These are phyloP conservation scores for Candida sphagnicola DNA, from an alignment of 805 yeast species.

Conservation along the genomic window DNA sequence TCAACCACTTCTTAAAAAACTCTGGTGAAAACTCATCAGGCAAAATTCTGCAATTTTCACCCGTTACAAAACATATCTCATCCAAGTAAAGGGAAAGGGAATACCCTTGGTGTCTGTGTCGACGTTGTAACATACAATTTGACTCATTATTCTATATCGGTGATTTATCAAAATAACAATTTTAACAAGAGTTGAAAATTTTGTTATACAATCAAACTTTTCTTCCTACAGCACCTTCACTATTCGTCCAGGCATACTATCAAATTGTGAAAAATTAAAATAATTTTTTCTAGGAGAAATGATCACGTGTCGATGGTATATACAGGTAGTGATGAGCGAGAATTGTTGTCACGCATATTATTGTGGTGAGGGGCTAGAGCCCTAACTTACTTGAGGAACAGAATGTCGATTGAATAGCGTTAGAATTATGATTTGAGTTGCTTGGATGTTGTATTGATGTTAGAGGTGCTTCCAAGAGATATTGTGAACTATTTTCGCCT, in stretches of 20 bases:
- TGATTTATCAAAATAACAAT: constrained; percentile 6
- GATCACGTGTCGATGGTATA: not conserved
- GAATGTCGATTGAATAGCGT: no score
- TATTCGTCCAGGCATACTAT: not conserved
- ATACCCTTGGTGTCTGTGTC: not conserved
- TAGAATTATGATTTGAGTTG: no score
- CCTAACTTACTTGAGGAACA: no score
- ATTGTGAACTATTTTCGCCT: no score
- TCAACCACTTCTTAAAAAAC: not conserved
- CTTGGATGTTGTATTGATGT: no score
- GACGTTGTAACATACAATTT: constrained; percentile 24
- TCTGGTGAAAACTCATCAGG: not conserved
- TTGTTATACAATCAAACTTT: constrained; percentile 7
- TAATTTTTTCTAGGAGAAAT: not conserved
- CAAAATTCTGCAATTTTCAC: no score
- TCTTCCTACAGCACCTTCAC: not conserved
- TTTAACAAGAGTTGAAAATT: constrained; percentile 7
- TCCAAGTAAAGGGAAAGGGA: not conserved
- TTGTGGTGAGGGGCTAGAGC: no score
- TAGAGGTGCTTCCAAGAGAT: no score
- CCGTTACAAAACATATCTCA: no score
- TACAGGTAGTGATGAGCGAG: not conserved
- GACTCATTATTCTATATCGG: constrained; percentile 23
- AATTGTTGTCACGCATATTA: no score
- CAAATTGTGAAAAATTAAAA: not conserved